Base-by-base conservation (phyloP, 345 rosid species). In the Brassica carinata region DNA sequence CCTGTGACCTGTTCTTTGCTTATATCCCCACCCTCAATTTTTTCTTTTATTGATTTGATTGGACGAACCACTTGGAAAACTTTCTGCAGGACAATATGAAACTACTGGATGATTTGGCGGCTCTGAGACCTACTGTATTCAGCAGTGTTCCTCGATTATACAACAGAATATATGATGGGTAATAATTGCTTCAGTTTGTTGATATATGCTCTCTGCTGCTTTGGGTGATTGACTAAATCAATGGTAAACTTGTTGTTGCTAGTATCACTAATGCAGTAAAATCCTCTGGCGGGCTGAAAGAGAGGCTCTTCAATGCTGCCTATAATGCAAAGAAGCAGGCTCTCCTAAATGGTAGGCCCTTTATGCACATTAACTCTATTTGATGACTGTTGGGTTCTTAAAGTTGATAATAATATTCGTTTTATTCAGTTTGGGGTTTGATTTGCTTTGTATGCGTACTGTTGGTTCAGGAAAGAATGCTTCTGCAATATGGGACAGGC, bases 321-420 rank as follows among this genome's bases (percentile, higher is more conserved):
- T 96, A 93, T 83, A 93, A 92, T 80, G 91, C 99, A 66, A 96
- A 96, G 88, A 96, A 92, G 88, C 93, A 89, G 82, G 99, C 99
- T 13, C 58, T 96, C 15, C 59, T 90, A 85, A 96, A 89, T 79
- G 99, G 99, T 93, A 85, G 79, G 72, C 62, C 67, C 36, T 73
- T 59, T 70, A 58, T 71, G 36, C 5, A 53, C 30, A 36, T 75
- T 7, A 66, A 66, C 4, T 11, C 67, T 66, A 2, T 66, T 48
- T 72, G 11, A 31, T 45, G 36, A 67, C 30, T 13, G 13, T 75
- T 29, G 30, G 10, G 40, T 17, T 48, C 5, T 53, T 36, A 70
- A 75, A 69, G 72, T 63, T 80, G 61, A 79, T 33, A 17, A 5
- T n/a, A 59, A 1, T 1, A 17, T 11, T 29, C n/a, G 15, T 40